These are phyloP conservation scores for Thelephora terrestris DNA, from an alignment of 1,284 basidiomycete species.

Conservation along the genomic window DNA sequence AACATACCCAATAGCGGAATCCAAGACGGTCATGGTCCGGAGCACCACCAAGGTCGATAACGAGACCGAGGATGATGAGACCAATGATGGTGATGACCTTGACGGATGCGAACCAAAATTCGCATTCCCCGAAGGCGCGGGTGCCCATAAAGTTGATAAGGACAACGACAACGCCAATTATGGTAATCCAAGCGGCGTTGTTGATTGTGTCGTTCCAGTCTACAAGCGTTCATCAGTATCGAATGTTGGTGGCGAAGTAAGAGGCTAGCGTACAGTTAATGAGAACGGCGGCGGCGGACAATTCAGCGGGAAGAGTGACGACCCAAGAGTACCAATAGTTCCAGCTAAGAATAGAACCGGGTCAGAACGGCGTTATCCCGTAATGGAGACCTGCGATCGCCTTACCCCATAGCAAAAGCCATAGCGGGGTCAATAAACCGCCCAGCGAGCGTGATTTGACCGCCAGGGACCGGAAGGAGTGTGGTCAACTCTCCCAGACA, in stretches of 20 bases:
- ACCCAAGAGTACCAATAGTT: constrained; percentile 75
- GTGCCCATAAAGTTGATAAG: constrained; percentile 74
- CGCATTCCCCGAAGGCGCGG: constrained; percentile 63
- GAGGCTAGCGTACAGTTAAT: constrained; percentile 49
- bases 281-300: constrained; percentile 70
- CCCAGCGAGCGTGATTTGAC: constrained; percentile 73
- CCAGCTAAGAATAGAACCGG: constrained; percentile 36
- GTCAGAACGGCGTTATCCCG: background rate
- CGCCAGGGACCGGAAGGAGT: constrained; percentile 36
- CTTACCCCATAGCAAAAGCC: constrained; percentile 72
- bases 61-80: constrained; percentile 43
- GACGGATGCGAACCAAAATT: constrained; percentile 69
- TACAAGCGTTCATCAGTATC: background rate
- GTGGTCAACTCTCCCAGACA: constrained; percentile 30
- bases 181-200: constrained; percentile 66
- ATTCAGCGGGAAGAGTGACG: constrained; percentile 66
- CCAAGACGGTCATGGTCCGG: constrained; percentile 32
- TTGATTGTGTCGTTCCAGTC: constrained; percentile 34
- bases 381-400: background rate
- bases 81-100: constrained; percentile 70
- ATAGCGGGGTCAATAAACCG: constrained; percentile 76
- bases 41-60: constrained; percentile 66
- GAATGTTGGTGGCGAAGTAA: constrained; percentile 10
- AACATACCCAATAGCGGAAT: constrained; percentile 25
- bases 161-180: constrained; percentile 64